Evolutionary conservation across 805 yeast species (phyloP), one percentile per base, ranked within the genome.

Genomic region (Candida palmyrensis): DNA sequence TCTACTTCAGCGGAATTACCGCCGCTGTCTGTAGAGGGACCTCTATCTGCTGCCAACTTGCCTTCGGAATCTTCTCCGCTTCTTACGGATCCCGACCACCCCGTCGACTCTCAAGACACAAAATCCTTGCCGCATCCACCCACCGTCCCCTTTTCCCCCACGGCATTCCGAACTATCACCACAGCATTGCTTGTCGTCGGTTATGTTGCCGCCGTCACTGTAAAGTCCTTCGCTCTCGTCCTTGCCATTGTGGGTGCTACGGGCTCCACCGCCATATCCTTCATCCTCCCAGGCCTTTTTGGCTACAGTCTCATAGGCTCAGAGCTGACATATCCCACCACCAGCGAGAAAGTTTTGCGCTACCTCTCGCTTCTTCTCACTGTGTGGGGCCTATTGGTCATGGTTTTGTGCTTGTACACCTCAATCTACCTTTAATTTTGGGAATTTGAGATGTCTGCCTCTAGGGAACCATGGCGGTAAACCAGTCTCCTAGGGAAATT

Each of bases 181-280:
- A 37, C 49, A 1, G 32, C 38, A 5, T 49, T 61, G 15, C 63
- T 88, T 32, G 24, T 69, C 1, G 47, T 67, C 5, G 76, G 87
- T 29, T 87, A 82, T 51, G 35, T 63, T 1, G 62, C 82, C 7
- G 92, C 96, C 0, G 58, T 80, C 22, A 55, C 75, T 3, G 80
- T 88, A 19, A 63, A 63, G 10, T 85, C 95, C 0, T 74, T 88
- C 44, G 95, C 90, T 18, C 73, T 79, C 29, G 89, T 89, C 10
- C 62, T 88, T 44, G 88, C 95, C 2, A 66, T 88, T 42, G 95
- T 88, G 3, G 97, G 97, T 2, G 84, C 96, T 1, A 87, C 96
- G 0, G 96, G 96, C 0, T 85, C 95, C 1, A 88, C 96, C 0
- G 76, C 95, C 4, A 87, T 89, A 32, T 87, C 96, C 9, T 88